These are phyloP conservation scores for Kodamaea laetipori DNA, from an alignment of 805 yeast species.

Conservation along the genomic window DNA sequence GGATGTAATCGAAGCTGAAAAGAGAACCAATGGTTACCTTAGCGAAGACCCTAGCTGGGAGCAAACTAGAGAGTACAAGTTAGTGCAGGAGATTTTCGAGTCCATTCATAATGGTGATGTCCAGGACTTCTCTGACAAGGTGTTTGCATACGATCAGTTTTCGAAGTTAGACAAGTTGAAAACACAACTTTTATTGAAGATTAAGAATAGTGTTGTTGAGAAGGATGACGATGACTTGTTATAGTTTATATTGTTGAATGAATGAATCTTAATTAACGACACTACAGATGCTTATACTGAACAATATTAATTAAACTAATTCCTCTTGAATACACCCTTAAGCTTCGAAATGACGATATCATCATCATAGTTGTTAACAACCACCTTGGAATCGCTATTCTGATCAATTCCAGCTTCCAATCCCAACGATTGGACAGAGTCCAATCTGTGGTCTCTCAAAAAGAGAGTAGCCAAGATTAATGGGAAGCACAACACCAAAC, in stretches of 20 bases:
- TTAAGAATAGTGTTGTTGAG: slow-evolving; percentile 70
- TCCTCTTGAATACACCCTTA: slow-evolving; percentile 12
- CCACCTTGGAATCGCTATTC: slow-evolving; percentile 1
- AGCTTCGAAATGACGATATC: slow-evolving; percentile 20
- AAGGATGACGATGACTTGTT: slow-evolving; percentile 68
- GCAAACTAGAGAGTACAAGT: slow-evolving; percentile 72
- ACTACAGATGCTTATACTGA: neutral
- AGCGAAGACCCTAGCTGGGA: slow-evolving; percentile 77
- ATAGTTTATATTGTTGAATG: slow-evolving; percentile 13
- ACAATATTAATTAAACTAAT: neutral
- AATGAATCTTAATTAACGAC: neutral
- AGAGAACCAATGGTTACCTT: slow-evolving; percentile 61
- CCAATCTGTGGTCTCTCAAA: slow-evolving; percentile 55
- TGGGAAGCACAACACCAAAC: slow-evolving; percentile 56
- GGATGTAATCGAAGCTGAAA: slow-evolving; percentile 84
- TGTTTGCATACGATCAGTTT: slow-evolving; percentile 85
- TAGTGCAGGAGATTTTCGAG: slow-evolving; percentile 65
- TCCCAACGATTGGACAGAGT: slow-evolving; percentile 32
- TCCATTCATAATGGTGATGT: slow-evolving; percentile 81
- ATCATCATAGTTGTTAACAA: slow-evolving; percentile 28
- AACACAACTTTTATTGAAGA: slow-evolving; percentile 77
- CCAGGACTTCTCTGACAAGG: slow-evolving; percentile 70
- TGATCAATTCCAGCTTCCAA: slow-evolving; percentile 16
- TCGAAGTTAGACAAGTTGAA: slow-evolving; percentile 88
- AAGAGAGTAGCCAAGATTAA: slow-evolving; percentile 49